Base-by-base conservation (phyloP, 805 yeast species). In the Grigorovia humatica region DNA sequence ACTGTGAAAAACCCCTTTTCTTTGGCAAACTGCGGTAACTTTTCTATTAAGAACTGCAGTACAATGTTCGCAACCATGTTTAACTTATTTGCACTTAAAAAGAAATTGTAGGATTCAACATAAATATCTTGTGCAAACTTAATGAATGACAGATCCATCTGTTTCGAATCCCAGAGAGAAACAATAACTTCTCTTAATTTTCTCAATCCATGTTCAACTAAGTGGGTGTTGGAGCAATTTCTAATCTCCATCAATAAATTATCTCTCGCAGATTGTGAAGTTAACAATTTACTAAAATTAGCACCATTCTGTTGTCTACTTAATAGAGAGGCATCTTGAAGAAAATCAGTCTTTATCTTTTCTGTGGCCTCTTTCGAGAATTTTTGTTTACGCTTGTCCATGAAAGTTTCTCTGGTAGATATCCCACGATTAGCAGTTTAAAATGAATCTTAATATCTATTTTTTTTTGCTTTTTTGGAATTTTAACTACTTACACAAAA, bases 241-340 rank as follows among this genome's bases (percentile, higher is more conserved):
- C 72, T 60, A 2, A 81, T 73, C 41, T 64, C 55, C 1, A 62
- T 57, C 57, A 76, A 77, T 49, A 71, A 73, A 30, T 62, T 63
- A 6, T 57, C 59, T 56, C 86, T 67, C 9, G 74, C 77, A 4
- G 51, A 48, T 2, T 69, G 69, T 57, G 76, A 75, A 4, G 65
- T 59, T 57, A 75, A 81, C 44, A 83, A 68, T 43, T 32, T 23
- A 5, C 46, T 44, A 12, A 61, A 27, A 27, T 76, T 61, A 49
- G 60, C 61, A 51, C 76, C 81, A 45, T 77, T 82, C 0, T 86
- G 85, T 0, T 87, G 86, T 52, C 88, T 67, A 55, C 87, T 82
- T 8, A 81, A 64, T 48, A 79, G 67, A 0, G 87, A 85, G 54
- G 73, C 79, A 7, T 69, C 73, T 17, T 56, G 55, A 20, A 63